Evolutionary conservation across 768 basidiomycete species (phyloP).

Genomic region (Thelephora ganbajun): DNA sequence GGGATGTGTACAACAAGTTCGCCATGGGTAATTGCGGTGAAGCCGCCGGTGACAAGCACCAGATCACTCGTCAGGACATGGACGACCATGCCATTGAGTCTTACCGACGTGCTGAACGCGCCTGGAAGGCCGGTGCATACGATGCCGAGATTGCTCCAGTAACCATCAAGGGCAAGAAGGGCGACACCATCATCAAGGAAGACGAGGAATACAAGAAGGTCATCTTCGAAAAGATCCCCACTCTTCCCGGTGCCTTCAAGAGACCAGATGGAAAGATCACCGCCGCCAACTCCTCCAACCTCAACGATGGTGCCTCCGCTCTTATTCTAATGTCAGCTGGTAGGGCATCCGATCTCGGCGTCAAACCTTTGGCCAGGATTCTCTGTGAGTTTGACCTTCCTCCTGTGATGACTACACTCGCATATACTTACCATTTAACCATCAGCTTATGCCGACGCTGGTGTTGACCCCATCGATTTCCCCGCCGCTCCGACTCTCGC

Average conservation of each 20-base stretch:
- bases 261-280: slow-evolving; percentile 80
- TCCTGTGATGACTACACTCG: slow-evolving; percentile 1
- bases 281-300: slow-evolving; percentile 87
- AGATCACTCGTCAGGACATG: slow-evolving; percentile 75
- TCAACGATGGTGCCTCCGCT: slow-evolving; percentile 96
- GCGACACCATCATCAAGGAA: slow-evolving; percentile 77
- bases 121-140: slow-evolving; percentile 82
- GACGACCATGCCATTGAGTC: slow-evolving; percentile 91
- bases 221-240: slow-evolving; percentile 86
- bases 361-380: slow-evolving; percentile 86
- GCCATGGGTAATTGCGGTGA: slow-evolving; percentile 99
- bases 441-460: slow-evolving; percentile 90
- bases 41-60: slow-evolving; percentile 63
- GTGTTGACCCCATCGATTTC: slow-evolving; percentile 95
- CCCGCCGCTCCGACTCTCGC: slow-evolving; percentile 89
- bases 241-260: slow-evolving; percentile 82
- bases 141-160: slow-evolving; percentile 82
- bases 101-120: slow-evolving; percentile 83
- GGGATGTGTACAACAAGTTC: slow-evolving; percentile 95
- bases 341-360: slow-evolving; percentile 80
- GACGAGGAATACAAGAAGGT: slow-evolving; percentile 99
- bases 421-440: slow-evolving; percentile 1
- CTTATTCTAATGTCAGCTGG: slow-evolving; percentile 89
- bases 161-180: slow-evolving; percentile 88
- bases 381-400: slow-evolving; percentile 49